These are phyloP conservation scores for Podila verticillata DNA, from an alignment of 192 early-diverging fungal genomes.

Conservation along the genomic window DNA sequence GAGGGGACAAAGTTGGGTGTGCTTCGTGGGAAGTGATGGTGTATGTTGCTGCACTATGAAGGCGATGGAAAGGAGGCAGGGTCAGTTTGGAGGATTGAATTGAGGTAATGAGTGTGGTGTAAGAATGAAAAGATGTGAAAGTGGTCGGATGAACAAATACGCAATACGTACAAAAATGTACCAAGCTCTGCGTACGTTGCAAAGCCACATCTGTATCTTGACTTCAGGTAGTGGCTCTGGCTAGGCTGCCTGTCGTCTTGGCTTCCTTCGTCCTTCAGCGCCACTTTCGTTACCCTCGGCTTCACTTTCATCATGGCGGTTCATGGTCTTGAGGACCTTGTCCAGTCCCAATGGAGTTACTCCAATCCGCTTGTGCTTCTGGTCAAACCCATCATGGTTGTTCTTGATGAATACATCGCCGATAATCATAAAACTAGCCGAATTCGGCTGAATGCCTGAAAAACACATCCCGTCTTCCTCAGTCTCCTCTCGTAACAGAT, in stretches of 20 bases:
- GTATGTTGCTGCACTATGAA: not conserved
- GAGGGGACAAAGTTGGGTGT: not conserved
- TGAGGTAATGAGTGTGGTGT: not conserved
- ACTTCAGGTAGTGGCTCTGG: too few species aligned
- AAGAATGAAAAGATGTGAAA: not conserved
- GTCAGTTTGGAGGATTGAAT: not conserved
- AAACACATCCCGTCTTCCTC: constrained; percentile 9
- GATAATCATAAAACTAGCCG: constrained; percentile 57
- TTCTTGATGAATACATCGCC: constrained; percentile 77
- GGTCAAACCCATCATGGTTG: constrained; percentile 73
- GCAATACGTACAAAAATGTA: too few species aligned
- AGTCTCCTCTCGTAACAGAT: constrained; percentile 18
- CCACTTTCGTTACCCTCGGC: too few species aligned
- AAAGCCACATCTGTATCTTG: too few species aligned
- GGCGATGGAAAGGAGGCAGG: not conserved
- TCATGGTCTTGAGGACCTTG: not conserved
- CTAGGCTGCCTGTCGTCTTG: too few species aligned
- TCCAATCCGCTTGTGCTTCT: constrained; percentile 63
- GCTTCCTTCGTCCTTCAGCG: too few species aligned
- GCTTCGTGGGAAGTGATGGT: not conserved
- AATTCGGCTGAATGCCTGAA: constrained; percentile 39
- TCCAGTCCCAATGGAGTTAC: constrained; percentile 58
- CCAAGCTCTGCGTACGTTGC: too few species aligned
- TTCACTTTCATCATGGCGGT: not conserved
- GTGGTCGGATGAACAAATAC: too few species aligned